Evolutionary conservation across 352 stramenopile species (phyloP).

Genomic region (Saprolegnia diclina): DNA sequence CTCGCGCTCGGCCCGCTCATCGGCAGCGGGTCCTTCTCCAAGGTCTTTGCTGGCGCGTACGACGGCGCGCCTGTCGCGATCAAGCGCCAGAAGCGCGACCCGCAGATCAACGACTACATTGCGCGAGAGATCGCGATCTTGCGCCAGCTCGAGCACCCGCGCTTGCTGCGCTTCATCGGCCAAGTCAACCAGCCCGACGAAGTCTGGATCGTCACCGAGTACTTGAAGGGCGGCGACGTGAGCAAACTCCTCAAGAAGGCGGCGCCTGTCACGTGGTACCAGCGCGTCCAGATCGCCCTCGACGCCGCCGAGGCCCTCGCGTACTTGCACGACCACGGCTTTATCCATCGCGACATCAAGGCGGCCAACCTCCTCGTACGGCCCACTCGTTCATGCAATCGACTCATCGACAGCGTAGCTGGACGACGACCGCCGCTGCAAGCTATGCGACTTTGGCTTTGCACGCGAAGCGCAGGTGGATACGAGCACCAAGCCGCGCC

Average conservation of each 20-base stretch:
- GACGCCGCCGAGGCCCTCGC: constrained; percentile 86
- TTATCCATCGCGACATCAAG: constrained; percentile 84
- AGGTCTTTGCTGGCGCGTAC: constrained; percentile 68
- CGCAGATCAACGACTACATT: constrained; percentile 34
- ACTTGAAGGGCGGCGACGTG: constrained; percentile 65
- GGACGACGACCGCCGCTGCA: constrained; percentile 57
- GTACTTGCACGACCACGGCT: constrained; percentile 89
- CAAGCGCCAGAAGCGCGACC: constrained; percentile 81
- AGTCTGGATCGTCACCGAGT: constrained; percentile 78
- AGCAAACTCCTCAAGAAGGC: constrained; percentile 60
- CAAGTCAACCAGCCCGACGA: constrained; percentile 51
- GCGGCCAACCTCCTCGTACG: constrained; percentile 68
- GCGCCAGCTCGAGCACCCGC: constrained; percentile 12
- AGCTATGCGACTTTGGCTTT: constrained; percentile 85
- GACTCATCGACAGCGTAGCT: constrained; percentile 31
- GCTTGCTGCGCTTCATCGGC: constrained; percentile 11
- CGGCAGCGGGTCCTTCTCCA: constrained; percentile 73
- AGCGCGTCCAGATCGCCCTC: constrained; percentile 56
- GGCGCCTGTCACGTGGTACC: constrained; percentile 42
- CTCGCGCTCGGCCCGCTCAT: constrained; percentile 29
- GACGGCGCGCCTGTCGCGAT: constrained; percentile 61
- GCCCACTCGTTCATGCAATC: neutral
- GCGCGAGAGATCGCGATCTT: constrained; percentile 28
- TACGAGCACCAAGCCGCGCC: constrained; percentile 29
- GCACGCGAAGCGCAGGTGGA: constrained; percentile 34